Evolutionary conservation across 441 rosid genomes (phyloP).

Genomic region (Iberis amara): DNA sequence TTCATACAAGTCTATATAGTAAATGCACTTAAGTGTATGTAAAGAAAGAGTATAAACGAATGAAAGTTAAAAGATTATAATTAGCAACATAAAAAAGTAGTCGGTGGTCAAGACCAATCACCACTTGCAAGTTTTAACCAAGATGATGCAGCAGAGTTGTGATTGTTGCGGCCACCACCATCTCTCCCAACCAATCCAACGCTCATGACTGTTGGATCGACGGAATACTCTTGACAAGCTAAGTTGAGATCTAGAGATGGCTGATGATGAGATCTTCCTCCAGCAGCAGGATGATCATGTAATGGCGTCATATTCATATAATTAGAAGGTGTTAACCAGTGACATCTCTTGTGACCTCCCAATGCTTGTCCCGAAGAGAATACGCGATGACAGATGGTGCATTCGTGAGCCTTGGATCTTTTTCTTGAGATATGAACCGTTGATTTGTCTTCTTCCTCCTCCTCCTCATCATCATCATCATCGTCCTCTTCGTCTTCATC

Average conservation of each 20-base stretch:
- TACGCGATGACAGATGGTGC: constrained; percentile 82
- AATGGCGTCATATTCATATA: constrained; percentile 30
- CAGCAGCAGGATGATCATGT: constrained; percentile 11
- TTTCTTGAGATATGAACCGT: constrained; percentile 40
- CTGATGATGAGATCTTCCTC: not conserved
- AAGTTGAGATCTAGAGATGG: constrained; percentile 26
- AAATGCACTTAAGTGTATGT: too few species aligned
- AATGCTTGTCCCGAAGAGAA: constrained; percentile 92
- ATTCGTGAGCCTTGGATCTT: constrained; percentile 78
- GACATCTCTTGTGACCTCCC: constrained; percentile 96
- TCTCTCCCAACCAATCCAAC: constrained; percentile 22
- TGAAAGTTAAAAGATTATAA: not conserved
- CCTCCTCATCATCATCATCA: constrained; percentile 43
- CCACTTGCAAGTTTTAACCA: constrained; percentile 35
- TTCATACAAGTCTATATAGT: not conserved
- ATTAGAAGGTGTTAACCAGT: constrained; percentile 79
- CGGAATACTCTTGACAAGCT: constrained; percentile 31
- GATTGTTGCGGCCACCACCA: constrained; percentile 12
- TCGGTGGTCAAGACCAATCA: constrained; percentile 28
- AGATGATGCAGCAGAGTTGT: constrained; percentile 25
- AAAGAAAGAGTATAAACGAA: not conserved
- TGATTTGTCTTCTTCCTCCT: constrained; percentile 47
- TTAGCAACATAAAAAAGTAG: not conserved
- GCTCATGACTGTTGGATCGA: constrained; percentile 27
- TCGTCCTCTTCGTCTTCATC: constrained; percentile 32